These are phyloP conservation scores for Glomus cerebriforme DNA, from an alignment of 192 early-diverging fungal genomes.

Conservation along the genomic window DNA sequence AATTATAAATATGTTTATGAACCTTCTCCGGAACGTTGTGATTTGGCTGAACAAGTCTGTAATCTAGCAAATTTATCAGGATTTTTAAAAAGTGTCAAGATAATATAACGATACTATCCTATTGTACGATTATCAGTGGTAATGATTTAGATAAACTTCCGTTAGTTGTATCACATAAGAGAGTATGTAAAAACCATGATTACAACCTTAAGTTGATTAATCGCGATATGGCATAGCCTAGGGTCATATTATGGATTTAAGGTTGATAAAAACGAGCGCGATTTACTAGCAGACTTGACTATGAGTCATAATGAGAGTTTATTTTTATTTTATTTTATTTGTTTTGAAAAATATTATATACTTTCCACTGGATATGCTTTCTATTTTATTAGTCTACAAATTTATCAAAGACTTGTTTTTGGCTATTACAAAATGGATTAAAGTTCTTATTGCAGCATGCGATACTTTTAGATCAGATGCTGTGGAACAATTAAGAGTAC, in stretches of 20 bases:
- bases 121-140: too few relatives aligned
- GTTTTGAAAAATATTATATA: not conserved
- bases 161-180: not conserved
- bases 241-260: conserved; percentile 56
- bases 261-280: too few relatives aligned
- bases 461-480: conserved; percentile 96
- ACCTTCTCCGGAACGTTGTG: not conserved
- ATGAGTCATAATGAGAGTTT: conserved; percentile 44
- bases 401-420: conserved; percentile 92
- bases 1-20: too few relatives aligned
- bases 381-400: conserved; percentile 75
- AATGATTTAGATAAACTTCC: not conserved
- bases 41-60: not conserved
- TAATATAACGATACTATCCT: too few relatives aligned
- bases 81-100: not conserved
- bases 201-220: not conserved
- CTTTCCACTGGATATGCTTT: too few relatives aligned
- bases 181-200: not conserved
- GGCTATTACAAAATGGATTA: conserved; percentile 89
- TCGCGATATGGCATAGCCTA: conserved; percentile 28
- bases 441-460: conserved; percentile 91
- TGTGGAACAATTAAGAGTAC: conserved; percentile 92
- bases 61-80: not conserved
- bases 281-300: too few relatives aligned
- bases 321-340: not conserved